Evolutionary conservation across 2,329 filamentous ascomycete species (phyloP).

Genomic region (Aspergillus bombycis): DNA sequence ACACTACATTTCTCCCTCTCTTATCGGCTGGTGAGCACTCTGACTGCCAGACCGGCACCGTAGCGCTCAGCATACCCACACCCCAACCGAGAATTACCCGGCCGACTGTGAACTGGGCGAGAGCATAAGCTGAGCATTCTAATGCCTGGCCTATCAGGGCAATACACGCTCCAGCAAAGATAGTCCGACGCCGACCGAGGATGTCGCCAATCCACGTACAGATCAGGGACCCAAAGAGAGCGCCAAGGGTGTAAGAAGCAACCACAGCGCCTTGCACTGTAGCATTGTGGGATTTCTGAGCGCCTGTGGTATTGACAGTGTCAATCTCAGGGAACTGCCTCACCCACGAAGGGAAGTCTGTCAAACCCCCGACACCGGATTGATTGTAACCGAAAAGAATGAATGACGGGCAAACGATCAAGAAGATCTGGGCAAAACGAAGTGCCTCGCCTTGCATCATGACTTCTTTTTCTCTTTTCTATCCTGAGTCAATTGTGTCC

Average conservation of each 20-base stretch:
- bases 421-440: conserved; percentile 17
- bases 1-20: conserved; percentile 27
- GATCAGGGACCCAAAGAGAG: conserved; percentile 50
- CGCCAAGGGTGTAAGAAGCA: conserved; percentile 47
- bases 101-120: conserved; percentile 52
- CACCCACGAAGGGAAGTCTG: conserved; percentile 34
- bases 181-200: conserved; percentile 50
- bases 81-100: conserved; percentile 50
- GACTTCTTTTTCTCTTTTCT: background rate
- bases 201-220: conserved; percentile 51
- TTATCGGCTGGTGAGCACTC: conserved; percentile 23
- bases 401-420: conserved; percentile 40
- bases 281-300: conserved; percentile 48
- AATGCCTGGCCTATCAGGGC: conserved; percentile 49
- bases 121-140: conserved; percentile 49
- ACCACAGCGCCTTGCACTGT: conserved; percentile 41
- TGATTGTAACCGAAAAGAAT: conserved; percentile 59
- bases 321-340: conserved; percentile 53
- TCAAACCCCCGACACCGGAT: conserved; percentile 53
- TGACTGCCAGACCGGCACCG: conserved; percentile 50
- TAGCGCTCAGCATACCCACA: conserved; percentile 48
- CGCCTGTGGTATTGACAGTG: conserved; percentile 48
- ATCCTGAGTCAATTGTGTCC: too few relatives aligned
- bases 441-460: conserved; percentile 12
- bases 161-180: conserved; percentile 45